Evolutionary conservation across 768 basidiomycete genomes (phyloP).

Genomic region (Arthromyces matolae): DNA sequence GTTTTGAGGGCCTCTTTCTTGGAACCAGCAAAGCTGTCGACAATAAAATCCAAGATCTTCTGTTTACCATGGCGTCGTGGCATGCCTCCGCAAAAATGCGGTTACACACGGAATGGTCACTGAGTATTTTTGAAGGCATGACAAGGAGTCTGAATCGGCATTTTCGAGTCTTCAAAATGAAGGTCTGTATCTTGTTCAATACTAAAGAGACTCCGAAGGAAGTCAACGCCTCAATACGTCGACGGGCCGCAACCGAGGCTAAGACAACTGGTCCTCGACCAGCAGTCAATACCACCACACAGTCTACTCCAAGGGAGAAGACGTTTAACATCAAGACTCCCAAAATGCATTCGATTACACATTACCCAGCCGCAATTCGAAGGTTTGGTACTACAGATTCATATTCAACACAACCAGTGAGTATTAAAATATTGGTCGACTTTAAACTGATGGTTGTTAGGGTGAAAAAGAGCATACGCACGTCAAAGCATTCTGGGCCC

Average conservation of each 20-base stretch:
- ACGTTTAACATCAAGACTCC: constrained; percentile 12
- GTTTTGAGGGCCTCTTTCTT: constrained; percentile 30
- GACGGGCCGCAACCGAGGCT: neutral
- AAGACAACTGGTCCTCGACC: neutral
- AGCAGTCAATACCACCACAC: neutral
- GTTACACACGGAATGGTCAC: constrained; percentile 23
- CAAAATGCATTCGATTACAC: constrained; percentile 24
- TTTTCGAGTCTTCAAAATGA: constrained; percentile 18
- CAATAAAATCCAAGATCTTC: constrained; percentile 14
- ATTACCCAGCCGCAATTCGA: constrained; percentile 22
- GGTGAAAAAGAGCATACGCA: constrained; percentile 4
- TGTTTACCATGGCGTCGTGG: constrained; percentile 25
- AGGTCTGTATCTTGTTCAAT: constrained; percentile 19
- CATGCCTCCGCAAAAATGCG: constrained; percentile 27
- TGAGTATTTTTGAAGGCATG: constrained; percentile 16
- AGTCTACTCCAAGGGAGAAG: neutral
- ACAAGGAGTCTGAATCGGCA: constrained; percentile 19
- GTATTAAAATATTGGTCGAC: neutral
- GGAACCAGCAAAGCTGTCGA: constrained; percentile 17
- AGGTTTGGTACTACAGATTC: constrained; percentile 15
- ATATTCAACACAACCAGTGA: neutral
- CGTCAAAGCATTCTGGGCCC: constrained; percentile 9
- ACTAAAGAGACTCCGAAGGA: constrained; percentile 14
- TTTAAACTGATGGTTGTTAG: neutral
- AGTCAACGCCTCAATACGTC: neutral